These are phyloP conservation scores for Hypoxylon trugodes DNA, from an alignment of 495 filamentous ascomycete species.

Conservation along the genomic window DNA sequence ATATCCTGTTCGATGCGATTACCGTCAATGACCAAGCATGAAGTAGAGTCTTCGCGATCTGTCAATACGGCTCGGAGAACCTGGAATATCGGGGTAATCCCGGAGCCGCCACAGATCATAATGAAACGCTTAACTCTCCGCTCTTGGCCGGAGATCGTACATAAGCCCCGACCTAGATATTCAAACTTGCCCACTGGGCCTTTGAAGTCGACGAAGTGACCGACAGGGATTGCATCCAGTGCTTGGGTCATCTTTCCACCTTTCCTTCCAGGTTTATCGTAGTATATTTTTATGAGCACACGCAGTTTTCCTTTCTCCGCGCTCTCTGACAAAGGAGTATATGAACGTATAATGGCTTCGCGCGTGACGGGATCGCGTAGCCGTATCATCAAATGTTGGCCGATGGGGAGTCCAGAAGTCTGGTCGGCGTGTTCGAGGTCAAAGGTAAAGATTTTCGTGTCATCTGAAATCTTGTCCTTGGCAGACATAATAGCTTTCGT, in stretches of 20 bases:
- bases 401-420: conserved; percentile 79
- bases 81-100: conserved; percentile 92
- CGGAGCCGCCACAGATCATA: conserved; percentile 91
- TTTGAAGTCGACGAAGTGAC: conserved; percentile 82
- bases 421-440: conserved; percentile 77
- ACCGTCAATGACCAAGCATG: conserved; percentile 79
- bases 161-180: conserved; percentile 74
- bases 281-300: conserved; percentile 89
- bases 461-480: conserved; percentile 75
- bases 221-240: conserved; percentile 74
- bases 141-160: conserved; percentile 66
- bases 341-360: conserved; percentile 82
- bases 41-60: conserved; percentile 47
- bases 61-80: conserved; percentile 81
- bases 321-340: conserved; percentile 83
- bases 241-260: conserved; percentile 90
- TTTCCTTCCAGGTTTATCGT: conserved; percentile 60
- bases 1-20: conserved; percentile 87
- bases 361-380: conserved; percentile 72
- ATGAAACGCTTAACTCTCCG: conserved; percentile 72
- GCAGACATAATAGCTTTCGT: conserved; percentile 68
- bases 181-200: conserved; percentile 90
- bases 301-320: conserved; percentile 69
- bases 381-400: conserved; percentile 90
- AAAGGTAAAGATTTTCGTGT: conserved; percentile 87